Evolutionary conservation across 1,284 basidiomycete genomes (phyloP).

Genomic region (Fomitiporia mediterranea): DNA sequence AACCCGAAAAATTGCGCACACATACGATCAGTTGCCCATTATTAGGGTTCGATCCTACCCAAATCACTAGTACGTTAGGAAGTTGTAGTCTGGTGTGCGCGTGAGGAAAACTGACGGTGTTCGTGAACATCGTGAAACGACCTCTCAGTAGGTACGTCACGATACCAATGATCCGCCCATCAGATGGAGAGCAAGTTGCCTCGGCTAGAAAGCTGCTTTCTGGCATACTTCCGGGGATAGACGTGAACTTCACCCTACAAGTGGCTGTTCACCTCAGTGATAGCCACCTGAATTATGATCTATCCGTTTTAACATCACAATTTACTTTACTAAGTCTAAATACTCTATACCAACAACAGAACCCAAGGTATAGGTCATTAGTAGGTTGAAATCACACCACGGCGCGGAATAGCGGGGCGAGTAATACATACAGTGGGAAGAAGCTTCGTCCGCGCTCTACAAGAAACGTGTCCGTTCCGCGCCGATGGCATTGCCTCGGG

Average conservation of each 20-base stretch:
- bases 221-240: constrained; percentile 1
- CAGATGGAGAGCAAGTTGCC: neutral
- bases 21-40: no score
- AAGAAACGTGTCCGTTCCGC: constrained; percentile 2
- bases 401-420: constrained; percentile 1
- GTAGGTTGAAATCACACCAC: neutral
- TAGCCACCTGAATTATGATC: neutral
- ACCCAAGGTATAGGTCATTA: constrained; percentile 1
- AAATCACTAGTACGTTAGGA: no score
- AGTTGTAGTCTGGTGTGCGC: no score
- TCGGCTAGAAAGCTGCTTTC: neutral
- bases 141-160: neutral
- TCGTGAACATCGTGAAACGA: constrained; percentile 1
- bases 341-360: neutral
- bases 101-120: no score
- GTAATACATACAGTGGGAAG: neutral
- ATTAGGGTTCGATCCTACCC: no score
- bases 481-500: neutral
- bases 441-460: constrained; percentile 2
- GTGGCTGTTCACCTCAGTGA: constrained; percentile 1
- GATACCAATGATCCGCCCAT: constrained; percentile 5
- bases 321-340: constrained; percentile 5
- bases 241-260: neutral
- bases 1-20: no score
- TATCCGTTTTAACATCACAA: neutral